Evolutionary conservation across 192 early-diverging fungal species (phyloP).

Genomic region (Backusella tuberculispora): DNA sequence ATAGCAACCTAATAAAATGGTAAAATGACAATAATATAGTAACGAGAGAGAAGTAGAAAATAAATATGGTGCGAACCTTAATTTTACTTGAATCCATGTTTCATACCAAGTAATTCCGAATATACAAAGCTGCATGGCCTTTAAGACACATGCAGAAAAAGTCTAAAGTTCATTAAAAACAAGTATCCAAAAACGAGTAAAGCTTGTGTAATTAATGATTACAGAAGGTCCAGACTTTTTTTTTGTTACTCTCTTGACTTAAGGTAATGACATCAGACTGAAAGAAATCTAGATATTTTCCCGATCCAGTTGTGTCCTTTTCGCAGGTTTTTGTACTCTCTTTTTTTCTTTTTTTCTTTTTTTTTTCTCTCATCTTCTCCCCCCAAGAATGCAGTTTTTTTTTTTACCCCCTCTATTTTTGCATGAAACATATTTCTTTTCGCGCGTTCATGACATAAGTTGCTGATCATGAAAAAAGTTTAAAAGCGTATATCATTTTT

Average conservation of each 20-base stretch:
- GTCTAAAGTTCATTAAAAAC: slow-evolving; percentile 14
- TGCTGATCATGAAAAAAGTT: slow-evolving; percentile 33
- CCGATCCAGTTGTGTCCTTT: slow-evolving; percentile 11
- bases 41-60: neutral
- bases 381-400: slow-evolving; percentile 28
- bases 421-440: slow-evolving; percentile 39
- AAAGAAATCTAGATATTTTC: slow-evolving; percentile 24
- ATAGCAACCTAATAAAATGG: neutral
- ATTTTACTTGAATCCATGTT: slow-evolving; percentile 18
- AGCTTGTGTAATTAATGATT: slow-evolving; percentile 7
- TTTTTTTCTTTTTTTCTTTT: neutral
- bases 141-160: slow-evolving; percentile 6
- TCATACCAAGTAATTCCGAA: slow-evolving; percentile 18
- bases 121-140: neutral
- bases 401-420: slow-evolving; percentile 28
- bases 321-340: neutral
- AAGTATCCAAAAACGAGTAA: slow-evolving; percentile 9
- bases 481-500: slow-evolving; percentile 17
- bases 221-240: slow-evolving; percentile 18
- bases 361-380: neutral
- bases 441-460: slow-evolving; percentile 26
- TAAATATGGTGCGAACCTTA: slow-evolving; percentile 19
- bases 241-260: neutral
- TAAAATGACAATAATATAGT: neutral
- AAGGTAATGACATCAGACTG: slow-evolving; percentile 15